Evolutionary conservation across 192 early-diverging fungal species (phyloP), one percentile per base, ranked within the genome.

Genomic region (Pilaira anomala): DNA sequence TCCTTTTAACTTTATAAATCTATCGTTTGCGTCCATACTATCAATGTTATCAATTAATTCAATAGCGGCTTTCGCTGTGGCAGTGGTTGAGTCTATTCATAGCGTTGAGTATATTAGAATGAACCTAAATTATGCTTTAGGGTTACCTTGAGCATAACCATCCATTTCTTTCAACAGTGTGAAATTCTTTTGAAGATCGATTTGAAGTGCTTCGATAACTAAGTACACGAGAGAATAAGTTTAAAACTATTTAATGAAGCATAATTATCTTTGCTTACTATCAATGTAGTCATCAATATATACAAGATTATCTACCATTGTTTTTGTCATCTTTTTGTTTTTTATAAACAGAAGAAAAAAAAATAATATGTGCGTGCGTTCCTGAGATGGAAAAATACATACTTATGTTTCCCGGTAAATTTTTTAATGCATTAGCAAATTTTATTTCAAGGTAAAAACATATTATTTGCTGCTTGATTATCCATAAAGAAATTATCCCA

Each of bases 251-350:
- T 22, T 78, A 74, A 22, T 84, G 86, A 72, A 94, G 93, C 21
- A 97, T 83, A 73, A 95, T 93, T 16, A 89, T 83, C 91, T 56
- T 76, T 7, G 41, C 75, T 66, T 74, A 91, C 88, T 94, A 77
- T 98, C 95, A 21, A 98, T 76, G 69, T 98, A 98, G 62, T 98
- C 95, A 73, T 98, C 88, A 11, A 91, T 78, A 59, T 91, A 88
- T 28, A 85, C 74, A 19, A 85, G 63, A n/a, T 76, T 74, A 33
- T 84, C 33, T 36, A 36, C 77, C 48, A 71, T 50, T 2, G 53
- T 0, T 36, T 55, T 55, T 19, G 53, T 33, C 53, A 55, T 55
- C 18, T 5, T 26, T 52, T 52, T 26, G 8, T 50, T 26, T 50
- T 7, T 50, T 25, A 46, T 18, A 19, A 36, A 30, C n/a, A 36